Evolutionary conservation across 2,329 filamentous ascomycete species (phyloP), one percentile per base, ranked within the genome.

Genomic region (Penicillium crustosum): DNA sequence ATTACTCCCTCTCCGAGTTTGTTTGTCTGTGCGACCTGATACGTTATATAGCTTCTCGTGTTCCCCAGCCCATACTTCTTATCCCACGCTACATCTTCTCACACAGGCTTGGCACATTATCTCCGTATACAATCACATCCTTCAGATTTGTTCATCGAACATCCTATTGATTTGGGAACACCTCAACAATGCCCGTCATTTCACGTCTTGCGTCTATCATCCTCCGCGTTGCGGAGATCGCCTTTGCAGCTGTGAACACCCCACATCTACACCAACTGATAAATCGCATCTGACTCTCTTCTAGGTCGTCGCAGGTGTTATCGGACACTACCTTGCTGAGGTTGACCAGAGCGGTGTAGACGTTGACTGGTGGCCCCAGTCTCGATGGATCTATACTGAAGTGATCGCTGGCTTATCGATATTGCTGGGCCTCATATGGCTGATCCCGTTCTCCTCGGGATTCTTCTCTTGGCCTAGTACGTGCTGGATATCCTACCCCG

Each of bases 321-420:
- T 87, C 58, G 88, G 87, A 51, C 72, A 84, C 63, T 89, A 88
- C 72, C 83, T 92, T 27, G 81, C 86, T 70, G 64, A 75, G 3
- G 77, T 78, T 50, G 59, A 77, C 23, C 4, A 57, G 21, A 33
- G 33, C 8, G 10, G 17, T 2, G 10, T 2, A 33, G 63, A 77
- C 35, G 73, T 78, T 36, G 79, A 80, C 53, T 74, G 79, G 58
- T 86, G 83, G 81, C 76, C 80, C 19, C 76, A 83, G 39, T 86
- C 82, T 36, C 86, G 89, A 56, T 86, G 88, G 77, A 90, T 93
- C 75, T 93, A 91, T 78, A 84, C 88, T 45, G 84, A 89, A 68
- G 84, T 90, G 19, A 81, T 92, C 39, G 87, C 90, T 3, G 86
- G 81, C 21, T 68, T 93, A 19, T 85, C 86, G 13, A 85, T 92